Evolutionary conservation across 2,329 filamentous ascomycete genomes (phyloP).

Genomic region (Fusarium graminum): DNA sequence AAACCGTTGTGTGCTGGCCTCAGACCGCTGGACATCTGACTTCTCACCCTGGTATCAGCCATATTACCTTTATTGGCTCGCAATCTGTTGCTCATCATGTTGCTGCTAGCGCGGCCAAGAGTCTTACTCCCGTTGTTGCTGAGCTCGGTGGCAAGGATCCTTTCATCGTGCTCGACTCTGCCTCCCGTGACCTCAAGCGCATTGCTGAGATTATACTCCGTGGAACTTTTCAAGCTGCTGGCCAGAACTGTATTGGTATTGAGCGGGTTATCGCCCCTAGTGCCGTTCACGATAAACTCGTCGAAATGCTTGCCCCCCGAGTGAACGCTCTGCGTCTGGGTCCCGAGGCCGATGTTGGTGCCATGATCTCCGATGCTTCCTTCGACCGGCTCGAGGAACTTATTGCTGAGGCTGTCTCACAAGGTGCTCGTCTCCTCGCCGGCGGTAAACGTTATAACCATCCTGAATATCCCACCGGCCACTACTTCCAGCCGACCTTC

Average conservation of each 20-base stretch:
- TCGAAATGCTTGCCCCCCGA: constrained; percentile 77
- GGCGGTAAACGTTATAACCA: constrained; percentile 82
- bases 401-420: constrained; percentile 79
- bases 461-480: constrained; percentile 79
- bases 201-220: constrained; percentile 88
- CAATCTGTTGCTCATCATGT: constrained; percentile 88
- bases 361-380: constrained; percentile 83
- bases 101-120: constrained; percentile 84
- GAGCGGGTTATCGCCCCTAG: constrained; percentile 90
- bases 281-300: constrained; percentile 78
- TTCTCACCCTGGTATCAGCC: constrained; percentile 84
- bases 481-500: constrained; percentile 94
- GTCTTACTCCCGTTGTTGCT: constrained; percentile 87
- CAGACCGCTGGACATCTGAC: constrained; percentile 84
- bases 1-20: constrained; percentile 90
- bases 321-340: constrained; percentile 83
- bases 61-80: constrained; percentile 97
- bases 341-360: constrained; percentile 84
- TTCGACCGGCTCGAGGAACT: constrained; percentile 83
- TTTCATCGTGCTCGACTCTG: constrained; percentile 87
- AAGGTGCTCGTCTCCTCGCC: constrained; percentile 83
- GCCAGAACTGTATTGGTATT: constrained; percentile 98
- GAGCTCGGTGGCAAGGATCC: constrained; percentile 97
- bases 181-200: constrained; percentile 72
- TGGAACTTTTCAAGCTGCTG: constrained; percentile 93